Evolutionary conservation across 2,329 filamentous ascomycete species (phyloP).

Genomic region (Rhinocladiella mackenziei): DNA sequence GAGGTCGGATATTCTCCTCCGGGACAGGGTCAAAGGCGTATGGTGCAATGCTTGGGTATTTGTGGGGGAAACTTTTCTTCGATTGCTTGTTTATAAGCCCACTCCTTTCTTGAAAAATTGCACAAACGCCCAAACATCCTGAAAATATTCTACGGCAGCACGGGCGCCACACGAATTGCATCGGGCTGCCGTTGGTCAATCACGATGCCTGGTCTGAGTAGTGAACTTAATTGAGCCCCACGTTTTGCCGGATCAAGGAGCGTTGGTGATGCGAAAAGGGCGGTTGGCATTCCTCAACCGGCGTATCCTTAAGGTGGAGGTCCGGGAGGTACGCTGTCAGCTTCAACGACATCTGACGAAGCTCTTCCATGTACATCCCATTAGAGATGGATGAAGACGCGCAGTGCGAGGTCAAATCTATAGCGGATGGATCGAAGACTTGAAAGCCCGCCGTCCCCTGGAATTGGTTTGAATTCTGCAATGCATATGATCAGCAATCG

Average conservation of each 20-base stretch:
- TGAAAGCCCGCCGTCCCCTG: slow-evolving; percentile 78
- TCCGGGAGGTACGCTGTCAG: slow-evolving; percentile 74
- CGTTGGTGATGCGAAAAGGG: slow-evolving; percentile 63
- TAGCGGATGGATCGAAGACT: slow-evolving; percentile 72
- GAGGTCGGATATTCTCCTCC: no score
- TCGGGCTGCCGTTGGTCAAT: slow-evolving; percentile 80
- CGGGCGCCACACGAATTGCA: slow-evolving; percentile 77
- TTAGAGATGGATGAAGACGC: slow-evolving; percentile 71
- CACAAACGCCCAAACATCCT: slow-evolving; percentile 64
- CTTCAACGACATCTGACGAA: slow-evolving; percentile 67
- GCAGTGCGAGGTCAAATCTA: slow-evolving; percentile 71
- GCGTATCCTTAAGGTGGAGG: slow-evolving; percentile 49
- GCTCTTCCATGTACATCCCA: slow-evolving; percentile 62
- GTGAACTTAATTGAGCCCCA: slow-evolving; percentile 73
- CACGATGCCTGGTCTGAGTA: slow-evolving; percentile 67
- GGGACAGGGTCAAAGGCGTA: no score
- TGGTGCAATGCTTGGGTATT: no score
- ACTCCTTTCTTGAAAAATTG: slow-evolving; percentile 26
- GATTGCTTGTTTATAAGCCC: no score
- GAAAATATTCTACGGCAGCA: slow-evolving; percentile 77
- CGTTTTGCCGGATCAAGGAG: slow-evolving; percentile 63
- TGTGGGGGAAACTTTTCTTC: no score
- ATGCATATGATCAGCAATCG: slow-evolving; percentile 36
- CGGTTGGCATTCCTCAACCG: slow-evolving; percentile 30
- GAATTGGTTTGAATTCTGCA: slow-evolving; percentile 66